phyloP scores from a whole-genome alignment of 2,329 filamentous ascomycete genomes.

The Hymenoscyphus fructigenus region DNA sequence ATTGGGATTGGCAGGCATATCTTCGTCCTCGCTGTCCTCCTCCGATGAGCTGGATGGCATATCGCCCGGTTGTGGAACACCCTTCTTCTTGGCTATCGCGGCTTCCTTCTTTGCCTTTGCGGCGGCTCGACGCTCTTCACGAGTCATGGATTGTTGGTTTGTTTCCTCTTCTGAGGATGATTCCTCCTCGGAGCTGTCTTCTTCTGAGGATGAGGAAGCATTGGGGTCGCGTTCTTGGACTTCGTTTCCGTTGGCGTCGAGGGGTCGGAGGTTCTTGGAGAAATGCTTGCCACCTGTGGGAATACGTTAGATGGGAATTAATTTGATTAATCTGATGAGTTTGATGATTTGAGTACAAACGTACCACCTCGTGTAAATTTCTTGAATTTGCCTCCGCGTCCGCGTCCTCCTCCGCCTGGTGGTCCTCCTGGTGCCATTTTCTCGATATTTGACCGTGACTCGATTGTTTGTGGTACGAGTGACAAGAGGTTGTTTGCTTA shows the following conservation, averaged over 20 bases:
- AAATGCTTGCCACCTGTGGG: conserved; percentile 85
- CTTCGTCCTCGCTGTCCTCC: conserved; percentile 54
- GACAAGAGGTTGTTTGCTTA: neutral
- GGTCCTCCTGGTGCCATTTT: conserved; percentile 52
- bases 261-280: conserved; percentile 83
- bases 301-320: neutral
- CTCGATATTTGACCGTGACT: neutral
- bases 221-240: conserved; percentile 73
- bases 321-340: too few species aligned
- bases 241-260: conserved; percentile 86
- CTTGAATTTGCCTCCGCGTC: conserved; percentile 89
- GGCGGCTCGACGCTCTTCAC: conserved; percentile 82
- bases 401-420: conserved; percentile 44
- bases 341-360: conserved; percentile 31
- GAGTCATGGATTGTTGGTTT: conserved; percentile 60
- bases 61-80: conserved; percentile 78
- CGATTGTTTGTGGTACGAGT: neutral
- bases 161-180: conserved; percentile 47
- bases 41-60: conserved; percentile 70
- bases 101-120: conserved; percentile 92
- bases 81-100: conserved; percentile 74
- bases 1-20: conserved; percentile 88
- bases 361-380: conserved; percentile 90
- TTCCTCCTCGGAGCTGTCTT: conserved; percentile 52
- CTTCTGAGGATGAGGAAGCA: conserved; percentile 47